These are phyloP conservation scores for Pythium diclinum DNA, from an alignment of 352 stramenopile species.

Conservation along the genomic window DNA sequence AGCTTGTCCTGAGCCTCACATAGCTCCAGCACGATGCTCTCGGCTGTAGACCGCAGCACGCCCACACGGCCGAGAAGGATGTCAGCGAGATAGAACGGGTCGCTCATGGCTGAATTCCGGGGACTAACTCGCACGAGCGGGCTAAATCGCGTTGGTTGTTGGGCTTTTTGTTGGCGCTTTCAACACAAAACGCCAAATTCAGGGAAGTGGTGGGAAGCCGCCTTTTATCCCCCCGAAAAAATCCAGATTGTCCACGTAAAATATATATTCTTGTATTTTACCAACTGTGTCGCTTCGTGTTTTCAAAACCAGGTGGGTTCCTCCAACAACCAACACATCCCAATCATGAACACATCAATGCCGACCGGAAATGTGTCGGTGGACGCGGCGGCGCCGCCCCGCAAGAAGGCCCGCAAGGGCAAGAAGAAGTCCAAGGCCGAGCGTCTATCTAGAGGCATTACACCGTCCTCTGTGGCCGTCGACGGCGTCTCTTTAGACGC, in stretches of 20 bases:
- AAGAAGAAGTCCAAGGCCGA: conserved; percentile 41
- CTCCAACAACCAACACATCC: background rate
- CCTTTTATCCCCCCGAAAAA: background rate
- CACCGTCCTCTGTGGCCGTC: background rate
- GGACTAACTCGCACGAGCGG: background rate
- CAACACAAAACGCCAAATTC: conserved; percentile 23
- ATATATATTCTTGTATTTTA: conserved; percentile 1
- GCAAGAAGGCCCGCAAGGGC: conserved; percentile 32
- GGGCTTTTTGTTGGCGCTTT: conserved; percentile 14
- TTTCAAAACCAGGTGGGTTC: background rate
- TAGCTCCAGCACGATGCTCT: conserved; percentile 85
- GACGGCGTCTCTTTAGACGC: conserved; percentile 13
- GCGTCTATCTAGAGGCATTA: conserved; percentile 31
- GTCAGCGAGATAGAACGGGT: conserved; percentile 85
- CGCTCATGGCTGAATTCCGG: conserved; percentile 49
- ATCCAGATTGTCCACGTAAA: background rate
- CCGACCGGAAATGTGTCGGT: background rate
- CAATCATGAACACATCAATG: background rate
- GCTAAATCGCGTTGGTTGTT: background rate
- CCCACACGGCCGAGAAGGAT: conserved; percentile 81
- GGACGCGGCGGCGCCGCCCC: conserved; percentile 1
- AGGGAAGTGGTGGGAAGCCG: background rate
- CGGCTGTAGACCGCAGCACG: conserved; percentile 77
- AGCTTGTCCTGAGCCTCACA: conserved; percentile 69
- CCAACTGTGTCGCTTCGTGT: background rate